Evolutionary conservation across 2,329 filamentous ascomycete species (phyloP).

Genomic region (Thielaviopsis euricoi): DNA sequence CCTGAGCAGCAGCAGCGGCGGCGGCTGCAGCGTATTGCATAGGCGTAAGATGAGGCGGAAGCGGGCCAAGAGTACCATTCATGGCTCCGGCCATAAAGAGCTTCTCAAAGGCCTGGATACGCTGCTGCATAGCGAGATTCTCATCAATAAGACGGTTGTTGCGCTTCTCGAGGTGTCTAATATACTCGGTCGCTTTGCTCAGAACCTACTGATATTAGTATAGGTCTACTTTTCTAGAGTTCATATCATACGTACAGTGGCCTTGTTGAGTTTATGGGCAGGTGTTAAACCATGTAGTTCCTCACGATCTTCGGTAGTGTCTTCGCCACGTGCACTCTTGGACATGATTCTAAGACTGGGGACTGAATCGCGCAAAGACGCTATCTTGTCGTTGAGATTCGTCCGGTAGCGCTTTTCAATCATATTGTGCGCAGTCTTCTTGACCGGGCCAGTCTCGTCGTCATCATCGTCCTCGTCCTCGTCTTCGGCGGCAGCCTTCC

Average conservation of each 20-base stretch:
- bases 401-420: conserved; percentile 95
- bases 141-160: conserved; percentile 72
- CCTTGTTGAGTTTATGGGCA: conserved; percentile 91
- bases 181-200: conserved; percentile 93
- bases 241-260: conserved; percentile 41
- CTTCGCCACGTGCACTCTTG: conserved; percentile 51
- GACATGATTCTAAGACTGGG: conserved; percentile 76
- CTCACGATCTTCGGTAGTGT: conserved; percentile 57
- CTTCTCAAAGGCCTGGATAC: conserved; percentile 61
- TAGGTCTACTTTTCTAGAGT: not conserved
- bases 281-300: conserved; percentile 69
- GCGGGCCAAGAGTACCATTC: conserved; percentile 38
- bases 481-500: conserved; percentile 49
- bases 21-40: conserved; percentile 27
- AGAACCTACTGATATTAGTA: conserved; percentile 36
- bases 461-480: conserved; percentile 44
- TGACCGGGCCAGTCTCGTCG: conserved; percentile 37
- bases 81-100: conserved; percentile 65
- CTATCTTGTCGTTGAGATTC: conserved; percentile 94
- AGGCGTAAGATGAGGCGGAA: conserved; percentile 37
- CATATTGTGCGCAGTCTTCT: conserved; percentile 96
- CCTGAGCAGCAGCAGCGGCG: conserved; percentile 14
- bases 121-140: conserved; percentile 60
- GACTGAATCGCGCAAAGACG: conserved; percentile 78
- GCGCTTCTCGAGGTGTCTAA: conserved; percentile 79